Base-by-base conservation (phyloP, 2,329 filamentous ascomycete species). In the Clonostachys sp. region DNA sequence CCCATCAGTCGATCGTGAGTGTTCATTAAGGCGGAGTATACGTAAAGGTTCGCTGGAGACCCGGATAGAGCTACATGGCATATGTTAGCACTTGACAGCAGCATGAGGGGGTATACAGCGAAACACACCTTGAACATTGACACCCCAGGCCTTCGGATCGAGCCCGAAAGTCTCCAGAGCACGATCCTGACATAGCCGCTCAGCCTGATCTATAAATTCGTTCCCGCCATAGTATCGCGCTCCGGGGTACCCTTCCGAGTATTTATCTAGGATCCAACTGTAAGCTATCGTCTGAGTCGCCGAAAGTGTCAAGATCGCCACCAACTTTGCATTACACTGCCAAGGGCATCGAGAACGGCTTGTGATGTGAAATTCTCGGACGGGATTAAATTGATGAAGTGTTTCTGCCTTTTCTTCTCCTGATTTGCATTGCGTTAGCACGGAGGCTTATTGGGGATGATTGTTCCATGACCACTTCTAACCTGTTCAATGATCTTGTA, bases 201-300 rank as follows among this genome's bases (percentile, higher is more conserved):
- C 92, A 6, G 92, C 83, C 61, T 90, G 81, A 62, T 97, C 92
- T 61, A 97, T 97, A 68, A 91, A 91, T 70, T 96, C 88, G 67
- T 97, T 97, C 54, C 92, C 92, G 46, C 92, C 92, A 64, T 97
- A 97, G 74, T 97, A 97, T 63, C 92, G 81, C 51, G 92, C 92
- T 48, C 94, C 94, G 34, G 92, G 94, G 61, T 99, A 99, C 45
- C 94, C 94, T 70, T 99, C 94, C 1, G 94, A 97, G 73, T 99
- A 99, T 69, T 99, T 97, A 72, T 97, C 89, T 87, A 61, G 52
- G 51, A 30, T 13, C 16, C 30, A 36, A 16, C 12, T 4, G 33
- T 38, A 12, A n/a, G 24, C 33, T 36, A 38, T 7, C 17, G n/a
- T 12, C 30, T 14, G 12, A 42, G 41, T 30, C 38, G 38, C 38